Evolutionary conservation across 805 yeast species (phyloP).

Genomic region (Zygosaccharomyces rouxii): DNA sequence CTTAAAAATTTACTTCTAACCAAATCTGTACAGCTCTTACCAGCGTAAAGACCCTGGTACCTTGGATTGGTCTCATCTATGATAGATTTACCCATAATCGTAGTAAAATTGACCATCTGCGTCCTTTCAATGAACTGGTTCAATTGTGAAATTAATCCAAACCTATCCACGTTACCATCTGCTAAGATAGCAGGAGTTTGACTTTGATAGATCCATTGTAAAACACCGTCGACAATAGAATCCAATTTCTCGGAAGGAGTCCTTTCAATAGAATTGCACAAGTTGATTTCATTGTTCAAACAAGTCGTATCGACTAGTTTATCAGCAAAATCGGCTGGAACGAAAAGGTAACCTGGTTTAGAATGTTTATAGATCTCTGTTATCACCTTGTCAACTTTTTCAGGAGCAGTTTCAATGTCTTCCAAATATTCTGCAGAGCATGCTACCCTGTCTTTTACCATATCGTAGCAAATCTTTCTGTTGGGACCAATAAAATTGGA

Average conservation of each 20-base stretch:
- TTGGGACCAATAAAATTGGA: conserved; percentile 51
- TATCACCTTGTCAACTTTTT: conserved; percentile 66
- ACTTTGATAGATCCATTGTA: conserved; percentile 48
- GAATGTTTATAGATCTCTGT: conserved; percentile 48
- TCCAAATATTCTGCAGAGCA: conserved; percentile 51
- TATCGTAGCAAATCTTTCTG: conserved; percentile 59
- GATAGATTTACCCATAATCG: conserved; percentile 67
- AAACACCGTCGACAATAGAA: conserved; percentile 42
- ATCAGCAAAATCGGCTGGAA: conserved; percentile 69
- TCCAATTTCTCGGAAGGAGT: conserved; percentile 13
- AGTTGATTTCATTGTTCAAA: conserved; percentile 13
- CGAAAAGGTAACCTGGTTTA: conserved; percentile 76
- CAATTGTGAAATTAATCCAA: conserved; percentile 42
- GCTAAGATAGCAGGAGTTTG: conserved; percentile 61
- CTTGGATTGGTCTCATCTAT: conserved; percentile 64
- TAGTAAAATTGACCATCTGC: conserved; percentile 51
- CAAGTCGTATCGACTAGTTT: conserved; percentile 21
- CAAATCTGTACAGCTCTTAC: conserved; percentile 48
- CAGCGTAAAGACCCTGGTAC: conserved; percentile 72
- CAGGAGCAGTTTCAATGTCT: conserved; percentile 42
- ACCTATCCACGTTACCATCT: conserved; percentile 68
- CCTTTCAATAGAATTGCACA: conserved; percentile 12
- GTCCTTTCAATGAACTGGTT: conserved; percentile 44
- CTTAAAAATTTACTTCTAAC: conserved; percentile 46
- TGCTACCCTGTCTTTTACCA: conserved; percentile 52